A percentile compares a stretch with the other conserved stretches of the same genome.
Conservation (phyloP, 768 basidiomycete species). For the Amanita phalloides region DNA sequence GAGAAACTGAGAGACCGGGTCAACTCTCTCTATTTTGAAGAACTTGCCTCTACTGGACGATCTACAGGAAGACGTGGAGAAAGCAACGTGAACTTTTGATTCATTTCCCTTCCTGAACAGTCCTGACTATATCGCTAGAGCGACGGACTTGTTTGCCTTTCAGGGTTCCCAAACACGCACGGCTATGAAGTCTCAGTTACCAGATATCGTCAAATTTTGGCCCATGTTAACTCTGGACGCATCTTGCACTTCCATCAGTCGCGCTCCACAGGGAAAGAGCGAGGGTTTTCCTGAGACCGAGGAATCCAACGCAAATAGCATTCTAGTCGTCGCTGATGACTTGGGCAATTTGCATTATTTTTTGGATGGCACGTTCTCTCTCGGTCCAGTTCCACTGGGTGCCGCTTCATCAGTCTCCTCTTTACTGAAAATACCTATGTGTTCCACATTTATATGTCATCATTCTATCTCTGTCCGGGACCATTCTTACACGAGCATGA, state of each 20-base stretch:
- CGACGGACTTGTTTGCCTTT: conserved; percentile 74
- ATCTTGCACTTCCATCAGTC: conserved; percentile 49
- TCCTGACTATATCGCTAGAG: conserved; percentile 30
- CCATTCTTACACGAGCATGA: conserved; percentile 20
- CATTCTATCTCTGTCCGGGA: conserved; percentile 17
- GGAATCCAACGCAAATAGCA: conserved; percentile 48
- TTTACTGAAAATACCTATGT: conserved; percentile 35
- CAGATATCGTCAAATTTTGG: conserved; percentile 58
- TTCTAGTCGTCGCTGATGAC: conserved; percentile 52
- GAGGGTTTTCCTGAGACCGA: conserved; percentile 31
- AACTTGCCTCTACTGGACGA: conserved; percentile 63
- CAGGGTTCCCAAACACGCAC: conserved; percentile 53
- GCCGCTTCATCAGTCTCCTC: conserved; percentile 19
- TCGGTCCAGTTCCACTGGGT: conserved; percentile 43
- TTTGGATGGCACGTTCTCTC: conserved; percentile 66
- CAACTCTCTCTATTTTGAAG: conserved; percentile 61
- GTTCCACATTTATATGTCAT: conserved; percentile 41
- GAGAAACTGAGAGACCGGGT: conserved; percentile 53
- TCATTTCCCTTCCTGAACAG: conserved; percentile 5
- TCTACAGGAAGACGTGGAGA: conserved; percentile 55
- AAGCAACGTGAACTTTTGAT: conserved; percentile 42
- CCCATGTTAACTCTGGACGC: conserved; percentile 50
- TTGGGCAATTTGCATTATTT: conserved; percentile 50
- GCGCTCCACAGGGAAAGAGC: conserved; percentile 25
- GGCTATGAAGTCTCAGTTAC: conserved; percentile 31